Evolutionary conservation across 1,139 yeast genomes (phyloP), one percentile per base, ranked within the genome.

Genomic region (Meyerozyma smithsonii): DNA sequence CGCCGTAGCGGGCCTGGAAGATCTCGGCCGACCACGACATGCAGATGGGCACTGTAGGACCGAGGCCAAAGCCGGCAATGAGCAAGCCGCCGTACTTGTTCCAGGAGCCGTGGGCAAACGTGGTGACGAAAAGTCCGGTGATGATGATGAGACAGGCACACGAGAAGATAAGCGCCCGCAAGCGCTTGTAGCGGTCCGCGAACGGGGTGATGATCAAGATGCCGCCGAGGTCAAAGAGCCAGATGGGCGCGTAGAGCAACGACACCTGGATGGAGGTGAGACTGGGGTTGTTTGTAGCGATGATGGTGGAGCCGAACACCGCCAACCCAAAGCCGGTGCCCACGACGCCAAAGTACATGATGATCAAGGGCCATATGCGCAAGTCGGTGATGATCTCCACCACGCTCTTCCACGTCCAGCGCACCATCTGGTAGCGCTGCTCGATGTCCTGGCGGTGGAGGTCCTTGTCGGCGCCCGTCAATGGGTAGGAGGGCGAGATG

Each of bases 271-370:
- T 84, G 2, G 89, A 80, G 1, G 81, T 62, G 50, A 86, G 70
- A 10, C 55, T 50, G 2, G 92, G 83, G 57, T 84, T 79, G 49
- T 81, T 79, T 8, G 75, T 75, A 39, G 73, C 62, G 50, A 87
- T 82, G 48, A 87, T 81, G n/a, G 94, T 81, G 4, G 95, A 81
- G 2, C 92, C 96, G 62, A 84, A 87, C 15, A 84, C 92, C 16
- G 90, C 89, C 42, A 87, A 67, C 14, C 95, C 96, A 55, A 75
- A 81, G 1, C 96, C 96, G 14, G 88, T 80, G 36, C 96, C 96
- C 15, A 87, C 96, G 12, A 84, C 95, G 7, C 96, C 96, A 61
- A 87, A 88, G 61, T 87, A 87, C 96, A 87, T 87, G 64, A 87
- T 69, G 37, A 85, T 69, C 44, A 87, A 62, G 1, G 95, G 94